Evolutionary conservation across 1,284 basidiomycete genomes (phyloP).

Genomic region (Irpex sp.): DNA sequence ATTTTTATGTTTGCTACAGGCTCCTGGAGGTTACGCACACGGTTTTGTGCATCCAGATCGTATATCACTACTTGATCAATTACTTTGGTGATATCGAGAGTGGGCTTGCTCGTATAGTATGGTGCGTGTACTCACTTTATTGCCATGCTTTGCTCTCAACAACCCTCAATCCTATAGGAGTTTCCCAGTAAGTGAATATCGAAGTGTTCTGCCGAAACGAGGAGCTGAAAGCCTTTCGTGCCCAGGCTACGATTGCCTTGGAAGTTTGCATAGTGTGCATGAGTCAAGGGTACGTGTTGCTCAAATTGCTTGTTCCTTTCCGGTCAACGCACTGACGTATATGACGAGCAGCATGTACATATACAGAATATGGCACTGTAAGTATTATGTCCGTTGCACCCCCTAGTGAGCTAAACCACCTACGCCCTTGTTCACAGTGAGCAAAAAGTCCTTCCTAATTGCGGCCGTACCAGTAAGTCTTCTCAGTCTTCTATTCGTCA

Average conservation of each 20-base stretch:
- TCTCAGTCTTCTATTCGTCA: not conserved
- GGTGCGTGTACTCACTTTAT: not conserved
- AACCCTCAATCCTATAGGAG: not conserved
- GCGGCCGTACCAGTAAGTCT: not conserved
- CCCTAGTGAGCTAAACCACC: not conserved
- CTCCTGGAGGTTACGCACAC: not conserved
- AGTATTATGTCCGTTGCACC: not conserved
- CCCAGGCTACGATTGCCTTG: not conserved
- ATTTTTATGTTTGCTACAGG: not conserved
- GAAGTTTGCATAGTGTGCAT: constrained; percentile 1
- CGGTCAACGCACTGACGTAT: not conserved
- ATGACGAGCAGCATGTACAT: not conserved
- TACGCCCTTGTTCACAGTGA: not conserved
- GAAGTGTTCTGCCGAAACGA: too few relatives aligned
- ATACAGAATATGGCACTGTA: not conserved
- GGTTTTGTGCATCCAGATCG: not conserved
- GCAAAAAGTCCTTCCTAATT: not conserved
- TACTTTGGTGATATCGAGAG: not conserved
- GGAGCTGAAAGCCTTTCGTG: not conserved
- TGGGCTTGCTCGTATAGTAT: not conserved
- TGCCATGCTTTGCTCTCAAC: not conserved
- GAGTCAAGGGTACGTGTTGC: constrained; percentile 2
- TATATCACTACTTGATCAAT: not conserved
- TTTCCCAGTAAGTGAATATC: not conserved
- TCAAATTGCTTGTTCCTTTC: not conserved